Percentiles rank a stretch among this genome's conserved stretches.
Conservation (phyloP, 768 basidiomycete species). For the Termitomyces sp. region DNA sequence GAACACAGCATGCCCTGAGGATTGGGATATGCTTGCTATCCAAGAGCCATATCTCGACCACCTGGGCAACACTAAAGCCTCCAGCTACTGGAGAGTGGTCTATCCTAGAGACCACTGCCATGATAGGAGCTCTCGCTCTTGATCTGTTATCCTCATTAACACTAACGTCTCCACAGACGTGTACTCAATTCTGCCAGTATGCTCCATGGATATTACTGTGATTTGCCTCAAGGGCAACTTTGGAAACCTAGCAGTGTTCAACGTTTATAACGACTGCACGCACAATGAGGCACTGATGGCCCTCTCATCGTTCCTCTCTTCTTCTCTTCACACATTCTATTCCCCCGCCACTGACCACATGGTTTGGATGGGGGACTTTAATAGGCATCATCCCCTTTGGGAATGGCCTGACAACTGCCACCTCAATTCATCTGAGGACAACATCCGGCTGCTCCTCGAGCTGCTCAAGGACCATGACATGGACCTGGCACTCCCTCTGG, state of each 20-base stretch:
- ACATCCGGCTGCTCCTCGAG: not conserved
- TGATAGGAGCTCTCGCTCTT: not conserved
- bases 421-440: not conserved
- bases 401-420: not conserved
- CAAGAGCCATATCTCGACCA: conserved; percentile 30
- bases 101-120: not conserved
- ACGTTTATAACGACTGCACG: conserved; percentile 7
- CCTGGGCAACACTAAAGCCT: conserved; percentile 13
- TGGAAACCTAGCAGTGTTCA: not conserved
- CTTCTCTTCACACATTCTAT: not conserved
- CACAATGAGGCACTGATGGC: conserved; percentile 1
- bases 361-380: too few species aligned
- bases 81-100: not conserved
- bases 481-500: not conserved
- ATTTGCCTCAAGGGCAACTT: not conserved
- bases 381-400: not conserved
- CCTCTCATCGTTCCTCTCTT: not conserved
- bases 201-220: not conserved
- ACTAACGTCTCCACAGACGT: conserved; percentile 2
- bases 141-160: too few species aligned
- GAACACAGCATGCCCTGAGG: conserved; percentile 1
- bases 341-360: too few species aligned
- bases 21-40: conserved; percentile 25
- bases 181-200: not conserved
- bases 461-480: not conserved